Evolutionary conservation across 345 rosid genomes (phyloP), one percentile per base, ranked within the genome.

Genomic region (Conringia planisiliqua): DNA sequence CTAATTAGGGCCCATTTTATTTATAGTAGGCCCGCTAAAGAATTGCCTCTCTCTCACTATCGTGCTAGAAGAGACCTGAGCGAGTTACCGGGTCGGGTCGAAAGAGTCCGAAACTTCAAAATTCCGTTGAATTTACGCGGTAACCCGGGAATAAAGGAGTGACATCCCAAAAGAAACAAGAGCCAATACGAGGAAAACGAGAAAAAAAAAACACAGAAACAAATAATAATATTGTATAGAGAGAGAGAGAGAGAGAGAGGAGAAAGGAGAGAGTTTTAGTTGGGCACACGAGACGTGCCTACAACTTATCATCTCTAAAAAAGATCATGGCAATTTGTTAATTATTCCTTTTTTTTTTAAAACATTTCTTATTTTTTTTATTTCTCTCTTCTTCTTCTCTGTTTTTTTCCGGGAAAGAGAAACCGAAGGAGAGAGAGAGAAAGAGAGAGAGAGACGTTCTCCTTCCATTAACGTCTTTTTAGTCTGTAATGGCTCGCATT

Each of bases 101-200:
- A 57, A 14, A 57, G 38, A 62, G 44, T 50, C 68, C 35, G 13
- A 38, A 2, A 26, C 29, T 43, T 68, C 2, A 40, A 73, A 30
- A 74, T 0, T 4, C 36, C 12, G 32, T 43, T 74, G 26, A 59
- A 38, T 69, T 76, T 89, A 77, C 81, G 87, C 87, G 90, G 90
- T 81, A 84, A 85, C 68, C 88, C 94, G 86, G 40, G 74, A 81
- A 14, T 76, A 3, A 48, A 74, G 92, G 88, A 9, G 60, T 35
- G 32, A 27, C 38, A 8, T 24, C n/a, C 24, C 72, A 77, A 26
- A 63, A 46, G 13, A 69, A 70, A 47, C 18, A 59, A 30, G 61
- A 50, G 4, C 13, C 64, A 54, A 56, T 36, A 50, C 73, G 66
- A 75, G 2, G 18, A 14, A 8, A 16, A 33, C 0, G 9, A 32